Percentiles rank a stretch among this genome's conserved stretches.
Evolutionary conservation across 768 basidiomycete species (phyloP).

Genomic region (Lyophyllum decastes): DNA sequence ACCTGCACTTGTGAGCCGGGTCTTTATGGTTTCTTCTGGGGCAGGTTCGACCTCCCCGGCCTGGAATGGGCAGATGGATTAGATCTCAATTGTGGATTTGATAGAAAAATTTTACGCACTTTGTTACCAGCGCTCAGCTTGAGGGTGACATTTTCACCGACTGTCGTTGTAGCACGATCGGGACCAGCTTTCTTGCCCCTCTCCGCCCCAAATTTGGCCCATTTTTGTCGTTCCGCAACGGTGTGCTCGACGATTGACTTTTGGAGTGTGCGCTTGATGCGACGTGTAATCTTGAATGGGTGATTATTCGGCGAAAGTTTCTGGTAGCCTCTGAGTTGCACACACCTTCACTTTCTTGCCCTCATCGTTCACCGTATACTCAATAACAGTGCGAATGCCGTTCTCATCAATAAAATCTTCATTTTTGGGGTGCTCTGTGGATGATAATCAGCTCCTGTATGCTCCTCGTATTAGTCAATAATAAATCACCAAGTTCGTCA

Average conservation of each 20-base stretch:
- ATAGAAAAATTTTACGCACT: slow-evolving; percentile 32
- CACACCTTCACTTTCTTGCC: slow-evolving; percentile 93
- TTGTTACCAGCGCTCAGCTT: slow-evolving; percentile 62
- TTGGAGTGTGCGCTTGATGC: slow-evolving; percentile 83
- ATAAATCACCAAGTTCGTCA: slow-evolving; percentile 62
- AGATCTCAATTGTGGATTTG: background rate
- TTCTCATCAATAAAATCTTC: slow-evolving; percentile 83
- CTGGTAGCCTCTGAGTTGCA: background rate
- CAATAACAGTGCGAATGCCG: slow-evolving; percentile 83
- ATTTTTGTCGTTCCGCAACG: slow-evolving; percentile 91
- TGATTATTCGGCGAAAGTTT: background rate
- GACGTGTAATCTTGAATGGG: slow-evolving; percentile 72
- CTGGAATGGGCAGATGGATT: slow-evolving; percentile 30
- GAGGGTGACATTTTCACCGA: slow-evolving; percentile 61
- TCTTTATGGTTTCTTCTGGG: slow-evolving; percentile 66
- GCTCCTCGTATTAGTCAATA: background rate
- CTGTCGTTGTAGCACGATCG: slow-evolving; percentile 91
- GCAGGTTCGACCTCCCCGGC: slow-evolving; percentile 66
- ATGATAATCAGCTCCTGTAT: background rate
- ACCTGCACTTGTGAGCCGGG: slow-evolving; percentile 68
- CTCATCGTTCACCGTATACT: slow-evolving; percentile 85
- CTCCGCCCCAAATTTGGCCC: slow-evolving; percentile 93
- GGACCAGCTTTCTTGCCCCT: slow-evolving; percentile 86
- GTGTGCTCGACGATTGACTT: slow-evolving; percentile 92
- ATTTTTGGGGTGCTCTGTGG: slow-evolving; percentile 49